Base-by-base conservation (phyloP, 768 basidiomycete genomes). In the Boletus pseudopeckii region DNA sequence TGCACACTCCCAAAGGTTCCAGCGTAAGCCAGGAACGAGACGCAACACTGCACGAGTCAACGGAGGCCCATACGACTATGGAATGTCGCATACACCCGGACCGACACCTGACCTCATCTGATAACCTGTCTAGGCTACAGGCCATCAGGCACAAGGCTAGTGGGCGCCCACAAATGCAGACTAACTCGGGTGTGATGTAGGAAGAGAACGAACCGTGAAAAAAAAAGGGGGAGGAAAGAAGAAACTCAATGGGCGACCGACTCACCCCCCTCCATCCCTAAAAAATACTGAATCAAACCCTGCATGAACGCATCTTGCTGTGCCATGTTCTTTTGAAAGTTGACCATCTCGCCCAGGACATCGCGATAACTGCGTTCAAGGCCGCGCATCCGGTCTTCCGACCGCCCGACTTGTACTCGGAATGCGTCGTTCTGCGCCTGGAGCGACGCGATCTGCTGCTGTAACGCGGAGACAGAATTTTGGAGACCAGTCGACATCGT, bases 271-370 rank as follows among this genome's bases (percentile, higher is more conserved):
- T 90, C 90, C 57, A 80, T 72, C 60, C 86, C 83, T 61, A 93
- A 73, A 69, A 90, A 88, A 72, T 90, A 90, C 53, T 86, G 83
- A 61, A 94, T 85, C 55, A 93, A 66, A 61, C 81, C 83, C 71
- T 91, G 87, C 82, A 91, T 86, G 50, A 92, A 68, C 39, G 82
- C 83, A 60, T 95, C 92, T 74, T 92, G 90, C 71, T 91, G 86
- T 32, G 86, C 88, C 82, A 86, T 82, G 59, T 81, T 83, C 55
- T 81, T 73, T 71, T 88, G 86, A 66, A 86, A 86, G 59, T 79
- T 77, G 63, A 86, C 84, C 77, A 89, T 82, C 70, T 88, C 86
- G 58, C 77, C 76, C 33, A 88, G 79, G 45, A 86, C 82, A 52
- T 80, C 81, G 66, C 85, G 81, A 68, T 88, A 87, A 62, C 82